Percentiles rank a stretch among this genome's conserved stretches.
These are phyloP conservation scores for Calendula officinalis DNA, from an alignment of 129 eudicot genomes.

Conservation along the genomic window DNA sequence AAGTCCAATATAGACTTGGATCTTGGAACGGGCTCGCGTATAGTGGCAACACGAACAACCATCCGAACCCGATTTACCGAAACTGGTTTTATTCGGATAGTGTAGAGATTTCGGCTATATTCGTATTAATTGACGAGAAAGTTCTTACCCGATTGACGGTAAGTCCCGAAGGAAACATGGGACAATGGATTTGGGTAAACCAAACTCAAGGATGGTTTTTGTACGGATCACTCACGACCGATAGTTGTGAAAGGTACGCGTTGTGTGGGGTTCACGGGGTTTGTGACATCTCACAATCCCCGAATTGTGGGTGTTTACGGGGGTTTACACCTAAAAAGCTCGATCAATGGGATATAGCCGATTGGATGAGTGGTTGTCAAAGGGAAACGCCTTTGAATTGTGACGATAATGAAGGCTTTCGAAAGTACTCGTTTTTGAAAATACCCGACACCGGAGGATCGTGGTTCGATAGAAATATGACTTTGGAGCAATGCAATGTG, in stretches of 20 bases:
- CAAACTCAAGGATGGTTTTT: slow-evolving; percentile 3
- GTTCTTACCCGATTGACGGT: not conserved
- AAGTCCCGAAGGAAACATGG: not conserved
- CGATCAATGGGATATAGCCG: not conserved
- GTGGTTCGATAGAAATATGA: slow-evolving; percentile 28
- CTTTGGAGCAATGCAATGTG: slow-evolving; percentile 27
- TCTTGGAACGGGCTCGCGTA: slow-evolving; percentile 36
- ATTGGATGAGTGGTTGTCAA: slow-evolving; percentile 12
- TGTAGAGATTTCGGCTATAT: slow-evolving; percentile 7
- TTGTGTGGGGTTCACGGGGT: slow-evolving; percentile 16
- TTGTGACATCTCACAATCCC: slow-evolving; percentile 14
- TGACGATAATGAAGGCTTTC: slow-evolving; percentile 15
- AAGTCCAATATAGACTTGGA: slow-evolving; percentile 3
- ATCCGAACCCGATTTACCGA: not conserved
- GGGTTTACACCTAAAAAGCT: slow-evolving; percentile 13
- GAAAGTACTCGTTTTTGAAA: slow-evolving; percentile 14
- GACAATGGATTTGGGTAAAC: not conserved
- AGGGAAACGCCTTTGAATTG: slow-evolving; percentile 6
- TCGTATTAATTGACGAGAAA: not conserved
- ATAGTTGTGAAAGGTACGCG: not conserved
- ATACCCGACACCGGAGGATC: slow-evolving; percentile 33
- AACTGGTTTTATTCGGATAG: slow-evolving; percentile 2
- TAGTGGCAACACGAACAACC: slow-evolving; percentile 19
- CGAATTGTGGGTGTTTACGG: slow-evolving; percentile 20
- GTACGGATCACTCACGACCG: not conserved